Base-by-base conservation (phyloP, 257 asterid species). In the Fraxinus pennsylvanica region DNA sequence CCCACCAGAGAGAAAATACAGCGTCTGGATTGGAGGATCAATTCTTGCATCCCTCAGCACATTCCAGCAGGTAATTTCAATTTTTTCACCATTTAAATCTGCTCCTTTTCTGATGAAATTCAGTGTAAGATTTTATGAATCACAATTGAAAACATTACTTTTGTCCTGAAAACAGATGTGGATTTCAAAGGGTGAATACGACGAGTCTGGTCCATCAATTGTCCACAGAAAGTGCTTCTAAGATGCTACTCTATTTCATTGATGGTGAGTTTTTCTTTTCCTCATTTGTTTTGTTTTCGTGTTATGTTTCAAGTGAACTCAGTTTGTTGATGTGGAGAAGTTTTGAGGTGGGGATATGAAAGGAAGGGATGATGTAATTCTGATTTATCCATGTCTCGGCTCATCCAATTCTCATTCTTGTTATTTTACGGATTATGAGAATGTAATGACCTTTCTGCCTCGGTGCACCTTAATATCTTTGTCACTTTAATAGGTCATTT, bases 11-110 rank as follows among this genome's bases (percentile, higher is more conserved):
- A 83, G 89, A 61, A 86, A 86, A 81, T 86, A 86, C 87, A 86
- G 89, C 79, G 89, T 86, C 80, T 86, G 89, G 89, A 86, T 86
- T 71, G 89, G 89, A 76, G 89, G 89, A 35, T 86, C 89, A 66
- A 86, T 86, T 61, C 87, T 86, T 79, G 89, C 89, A 39, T 86
- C 89, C 47, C 89, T 86, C 77, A 86, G 89, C 80, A 86, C 87
- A 47, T 83, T 86, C 89, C 89, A 86, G 77, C 89, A 86, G 87
- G 89, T 86, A 38, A 47, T 22, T 41, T 38, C 12, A 33, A 21
- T 12, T 3, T 71, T 41, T 30, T 22, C 9, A 38, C 9, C 1
- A 14, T 27, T 27, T n/a, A 8, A 72, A 25, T 22, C 32, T 41
- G 52, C 35, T 12, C 13, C 3, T 72, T 10, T 36, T 21, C 33